Conservation (phyloP, 2,329 filamentous ascomycete genomes). For the Cadophora malorum region DNA sequence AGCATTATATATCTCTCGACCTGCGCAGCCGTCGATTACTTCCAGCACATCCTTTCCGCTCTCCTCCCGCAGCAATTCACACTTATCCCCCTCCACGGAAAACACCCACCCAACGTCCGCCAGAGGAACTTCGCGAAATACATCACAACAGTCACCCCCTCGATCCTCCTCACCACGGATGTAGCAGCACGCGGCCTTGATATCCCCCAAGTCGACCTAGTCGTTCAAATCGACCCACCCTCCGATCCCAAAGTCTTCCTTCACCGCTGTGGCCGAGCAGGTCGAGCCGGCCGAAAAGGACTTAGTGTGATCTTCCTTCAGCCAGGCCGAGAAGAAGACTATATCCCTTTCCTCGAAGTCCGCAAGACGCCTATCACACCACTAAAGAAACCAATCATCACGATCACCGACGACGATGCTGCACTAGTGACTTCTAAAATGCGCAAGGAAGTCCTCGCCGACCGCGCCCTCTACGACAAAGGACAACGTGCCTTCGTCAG, state of each 20-base stretch:
- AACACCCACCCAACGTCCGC: constrained; percentile 86
- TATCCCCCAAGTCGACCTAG: constrained; percentile 89
- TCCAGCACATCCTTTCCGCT: constrained; percentile 77
- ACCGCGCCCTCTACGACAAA: constrained; percentile 74
- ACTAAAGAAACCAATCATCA: constrained; percentile 62
- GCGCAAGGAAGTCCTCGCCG: constrained; percentile 59
- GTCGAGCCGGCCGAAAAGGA: constrained; percentile 85
- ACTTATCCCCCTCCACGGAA: constrained; percentile 86
- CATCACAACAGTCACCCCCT: constrained; percentile 73
- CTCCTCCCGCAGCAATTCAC: constrained; percentile 73
- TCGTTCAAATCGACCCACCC: constrained; percentile 85
- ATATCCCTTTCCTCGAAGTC: constrained; percentile 84
- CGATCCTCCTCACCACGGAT: constrained; percentile 89
- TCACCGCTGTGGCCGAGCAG: constrained; percentile 88
- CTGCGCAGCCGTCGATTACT: constrained; percentile 94
- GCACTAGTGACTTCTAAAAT: constrained; percentile 63
- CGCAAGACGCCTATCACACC: constrained; percentile 82
- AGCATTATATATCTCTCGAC: constrained; percentile 93
- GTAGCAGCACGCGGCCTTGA: constrained; percentile 90
- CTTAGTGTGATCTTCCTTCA: constrained; percentile 86
- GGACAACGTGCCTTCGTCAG: constrained; percentile 91
- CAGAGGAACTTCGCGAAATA: constrained; percentile 88
- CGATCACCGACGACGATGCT: constrained; percentile 67
- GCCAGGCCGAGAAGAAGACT: constrained; percentile 86
- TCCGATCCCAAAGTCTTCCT: constrained; percentile 95